phyloP scores from a whole-genome alignment of 2,329 filamentous ascomycete species.

The Biscogniauxia sp. region DNA sequence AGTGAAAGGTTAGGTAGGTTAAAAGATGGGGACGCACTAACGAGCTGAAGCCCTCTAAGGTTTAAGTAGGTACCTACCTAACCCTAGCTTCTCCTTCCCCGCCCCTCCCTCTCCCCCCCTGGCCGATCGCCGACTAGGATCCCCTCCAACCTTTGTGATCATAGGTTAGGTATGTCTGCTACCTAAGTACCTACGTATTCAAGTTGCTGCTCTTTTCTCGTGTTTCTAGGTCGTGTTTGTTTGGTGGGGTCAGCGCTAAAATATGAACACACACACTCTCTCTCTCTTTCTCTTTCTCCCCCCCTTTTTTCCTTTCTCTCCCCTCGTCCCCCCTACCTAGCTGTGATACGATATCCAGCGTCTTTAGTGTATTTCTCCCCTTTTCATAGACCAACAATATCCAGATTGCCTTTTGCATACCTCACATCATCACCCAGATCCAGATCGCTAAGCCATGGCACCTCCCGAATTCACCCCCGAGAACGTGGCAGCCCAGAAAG shows the following conservation, averaged over 20 bases:
- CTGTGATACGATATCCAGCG: not conserved
- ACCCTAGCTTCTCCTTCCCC: not conserved
- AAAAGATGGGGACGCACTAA: not conserved
- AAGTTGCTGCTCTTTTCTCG: not conserved
- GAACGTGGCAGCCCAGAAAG: constrained; percentile 64
- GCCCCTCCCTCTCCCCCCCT: too few relatives aligned
- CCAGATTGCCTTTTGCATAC: not conserved
- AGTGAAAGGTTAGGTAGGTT: too few relatives aligned
- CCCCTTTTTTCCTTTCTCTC: not conserved
- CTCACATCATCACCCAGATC: constrained; percentile 4
- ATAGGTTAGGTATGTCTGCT: too few relatives aligned
- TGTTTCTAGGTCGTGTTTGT: too few relatives aligned
- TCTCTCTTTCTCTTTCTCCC: not conserved
- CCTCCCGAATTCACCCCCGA: constrained; percentile 58
- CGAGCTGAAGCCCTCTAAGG: not conserved
- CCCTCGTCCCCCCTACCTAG: too few relatives aligned
- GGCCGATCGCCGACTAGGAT: not conserved
- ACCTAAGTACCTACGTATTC: not conserved
- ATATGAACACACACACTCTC: not conserved
- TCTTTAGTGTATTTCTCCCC: not conserved
- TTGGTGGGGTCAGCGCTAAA: not conserved
- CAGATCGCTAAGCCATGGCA: constrained; percentile 30
- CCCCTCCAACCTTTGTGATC: not conserved
- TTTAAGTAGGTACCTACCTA: too few relatives aligned
- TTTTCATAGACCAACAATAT: not conserved